Conservation (phyloP, 140 eudicot species). For the Senecio squalidus region DNA sequence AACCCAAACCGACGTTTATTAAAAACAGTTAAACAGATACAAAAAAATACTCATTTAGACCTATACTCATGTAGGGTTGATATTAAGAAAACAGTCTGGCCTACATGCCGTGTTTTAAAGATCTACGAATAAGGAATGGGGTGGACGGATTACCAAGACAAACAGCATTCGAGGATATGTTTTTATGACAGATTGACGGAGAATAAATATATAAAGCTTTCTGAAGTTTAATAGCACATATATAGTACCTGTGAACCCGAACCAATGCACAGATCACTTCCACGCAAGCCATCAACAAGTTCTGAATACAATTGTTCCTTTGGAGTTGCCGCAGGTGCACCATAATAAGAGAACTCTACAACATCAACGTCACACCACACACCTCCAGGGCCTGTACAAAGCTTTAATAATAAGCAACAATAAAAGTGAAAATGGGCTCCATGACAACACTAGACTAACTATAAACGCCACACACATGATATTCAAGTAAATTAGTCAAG, state of each 20-base stretch:
- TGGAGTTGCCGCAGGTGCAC: conserved; percentile 81
- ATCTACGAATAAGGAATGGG: too few species aligned
- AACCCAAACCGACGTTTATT: too few species aligned
- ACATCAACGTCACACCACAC: conserved; percentile 95
- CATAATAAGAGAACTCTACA: conserved; percentile 91
- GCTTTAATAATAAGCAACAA: background rate
- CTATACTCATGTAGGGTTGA: too few species aligned
- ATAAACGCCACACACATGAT: background rate
- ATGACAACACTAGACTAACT: background rate
- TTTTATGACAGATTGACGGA: background rate
- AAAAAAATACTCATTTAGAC: too few species aligned
- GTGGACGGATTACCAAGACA: background rate
- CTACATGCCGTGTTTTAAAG: too few species aligned
- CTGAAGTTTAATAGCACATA: background rate
- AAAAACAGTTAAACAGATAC: too few species aligned
- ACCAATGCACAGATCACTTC: conserved; percentile 87
- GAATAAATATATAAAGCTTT: background rate
- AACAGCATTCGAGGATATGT: background rate
- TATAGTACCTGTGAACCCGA: conserved; percentile 88
- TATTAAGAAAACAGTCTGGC: too few species aligned
- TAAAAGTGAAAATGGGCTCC: background rate
- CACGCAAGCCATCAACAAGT: conserved; percentile 94
- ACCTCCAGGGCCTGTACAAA: background rate
- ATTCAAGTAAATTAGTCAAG: too few species aligned
- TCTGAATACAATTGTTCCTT: conserved; percentile 89